A percentile compares a stretch with the other conserved stretches of the same genome.
phyloP scores from a whole-genome alignment of 1,284 basidiomycete genomes.

The Ustilago crameri region DNA sequence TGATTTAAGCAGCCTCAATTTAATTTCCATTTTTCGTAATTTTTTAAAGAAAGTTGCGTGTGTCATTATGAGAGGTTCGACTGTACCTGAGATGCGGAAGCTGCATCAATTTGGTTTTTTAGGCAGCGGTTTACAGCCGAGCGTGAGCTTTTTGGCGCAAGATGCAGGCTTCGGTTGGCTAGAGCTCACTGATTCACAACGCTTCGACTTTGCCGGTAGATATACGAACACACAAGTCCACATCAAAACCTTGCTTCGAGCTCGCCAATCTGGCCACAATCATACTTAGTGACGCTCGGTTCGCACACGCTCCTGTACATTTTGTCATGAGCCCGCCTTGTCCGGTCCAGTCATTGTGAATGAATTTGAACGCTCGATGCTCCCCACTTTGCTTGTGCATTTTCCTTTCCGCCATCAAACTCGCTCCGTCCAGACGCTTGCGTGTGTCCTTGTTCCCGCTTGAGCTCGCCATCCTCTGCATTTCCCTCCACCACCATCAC shows the following conservation, averaged over 20 bases:
- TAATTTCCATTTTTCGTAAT: no score
- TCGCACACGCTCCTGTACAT: no score
- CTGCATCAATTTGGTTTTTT: conserved; percentile 3
- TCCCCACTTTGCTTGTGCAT: not conserved
- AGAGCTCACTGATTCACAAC: conserved; percentile 1
- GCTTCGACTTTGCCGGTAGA: no score
- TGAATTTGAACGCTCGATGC: not conserved
- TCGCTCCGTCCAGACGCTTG: not conserved
- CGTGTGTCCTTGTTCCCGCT: not conserved
- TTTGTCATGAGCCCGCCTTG: not conserved
- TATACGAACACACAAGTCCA: no score
- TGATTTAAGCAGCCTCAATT: no score
- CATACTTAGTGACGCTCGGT: no score
- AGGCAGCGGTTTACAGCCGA: not conserved
- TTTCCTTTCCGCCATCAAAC: not conserved
- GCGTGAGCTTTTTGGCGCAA: not conserved
- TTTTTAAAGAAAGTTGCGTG: no score
- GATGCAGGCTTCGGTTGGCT: not conserved
- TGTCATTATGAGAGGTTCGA: no score
- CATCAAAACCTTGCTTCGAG: no score
- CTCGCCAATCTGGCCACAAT: no score
- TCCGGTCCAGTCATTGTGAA: not conserved
- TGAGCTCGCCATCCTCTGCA: not conserved
- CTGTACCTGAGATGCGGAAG: no score
- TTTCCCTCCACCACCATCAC: not conserved